Conservation (phyloP, 441 rosid species). For the Lepidium campestre region DNA sequence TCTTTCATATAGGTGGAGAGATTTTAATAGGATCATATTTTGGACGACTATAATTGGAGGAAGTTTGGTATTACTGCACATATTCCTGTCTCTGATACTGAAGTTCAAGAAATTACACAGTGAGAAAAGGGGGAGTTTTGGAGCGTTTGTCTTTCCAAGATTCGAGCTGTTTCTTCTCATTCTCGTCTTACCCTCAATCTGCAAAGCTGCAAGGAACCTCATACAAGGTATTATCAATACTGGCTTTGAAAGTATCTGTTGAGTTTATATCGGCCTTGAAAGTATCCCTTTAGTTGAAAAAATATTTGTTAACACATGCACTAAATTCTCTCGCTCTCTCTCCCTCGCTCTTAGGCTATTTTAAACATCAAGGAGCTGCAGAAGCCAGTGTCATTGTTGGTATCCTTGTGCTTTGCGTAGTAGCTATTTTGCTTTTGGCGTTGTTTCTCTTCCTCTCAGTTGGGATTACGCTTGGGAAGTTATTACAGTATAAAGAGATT, state of each 20-base stretch:
- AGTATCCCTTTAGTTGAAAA: not conserved
- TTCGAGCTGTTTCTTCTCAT: conserved; percentile 73
- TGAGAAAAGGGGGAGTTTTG: conserved; percentile 43
- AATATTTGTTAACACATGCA: not conserved
- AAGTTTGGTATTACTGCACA: conserved; percentile 56
- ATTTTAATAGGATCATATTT: conserved; percentile 80
- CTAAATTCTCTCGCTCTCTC: conserved; percentile 2
- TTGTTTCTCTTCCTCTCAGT: conserved; percentile 73
- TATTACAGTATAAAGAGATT: conserved; percentile 90
- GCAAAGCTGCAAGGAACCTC: conserved; percentile 61
- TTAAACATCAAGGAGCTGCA: conserved; percentile 42
- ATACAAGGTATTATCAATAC: conserved; percentile 47
- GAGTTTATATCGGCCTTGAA: not conserved
- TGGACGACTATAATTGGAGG: conserved; percentile 70
- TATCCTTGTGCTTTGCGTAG: conserved; percentile 46
- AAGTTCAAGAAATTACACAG: conserved; percentile 41
- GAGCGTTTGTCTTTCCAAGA: conserved; percentile 75
- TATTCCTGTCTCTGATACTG: conserved; percentile 43
- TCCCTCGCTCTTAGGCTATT: conserved; percentile 18
- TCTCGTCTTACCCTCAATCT: conserved; percentile 73
- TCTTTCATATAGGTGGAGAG: conserved; percentile 66
- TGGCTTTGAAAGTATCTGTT: not conserved
- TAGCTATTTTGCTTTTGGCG: conserved; percentile 45
- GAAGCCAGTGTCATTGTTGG: conserved; percentile 49
- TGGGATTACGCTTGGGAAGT: conserved; percentile 79